Base-by-base conservation (phyloP, 2,329 filamentous ascomycete genomes). In the Sclerotinia subarctica region DNA sequence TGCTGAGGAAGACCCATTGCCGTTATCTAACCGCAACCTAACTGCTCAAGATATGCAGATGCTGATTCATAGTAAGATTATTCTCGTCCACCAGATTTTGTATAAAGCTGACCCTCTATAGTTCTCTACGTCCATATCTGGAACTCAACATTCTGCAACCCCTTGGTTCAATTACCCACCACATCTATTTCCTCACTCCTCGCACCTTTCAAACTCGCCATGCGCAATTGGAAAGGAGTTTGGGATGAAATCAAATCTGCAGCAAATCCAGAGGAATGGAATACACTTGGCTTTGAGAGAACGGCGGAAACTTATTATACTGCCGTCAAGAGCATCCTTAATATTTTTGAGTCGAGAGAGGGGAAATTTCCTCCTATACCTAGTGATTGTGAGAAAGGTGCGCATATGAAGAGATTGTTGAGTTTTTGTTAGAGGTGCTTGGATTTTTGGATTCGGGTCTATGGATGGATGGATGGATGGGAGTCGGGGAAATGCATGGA, bases 1-100 rank as follows among this genome's bases (percentile, higher is more conserved):
- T 1, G 66, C 67, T 5, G 65, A 76, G 11, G 51, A 70, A 15
- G 70, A 72, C 17, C 58, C 76, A 13, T 47, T 68, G 42, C 49
- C 66, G 1, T 66, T 77, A 42, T 62, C 72, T 29, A 44, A 62
- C 7, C 70, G 65, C 24, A 69, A 69, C 15, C 51, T 77, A 49
- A 76, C 70, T 38, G 71, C 72, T 19, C 56, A 76, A 44, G 75
- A 77, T 68, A 73, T 77, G 73, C 74, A 76, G n/a, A 74, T 76
- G 67, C 71, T 77, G 5, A 74, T 77, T 19, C 73, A 77, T 66
- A 71, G 74, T 75, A 69, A 65, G 70, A 70, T 15, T 42, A 51
- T 59, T n/a, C 11, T 21, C 46, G n/a, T 53, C 21, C 11, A 42
- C 13, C 6, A 15, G 38, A 57, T 21, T 29, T 5, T 29, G 21